Evolutionary conservation across 768 basidiomycete genomes (phyloP), one percentile per base, ranked within the genome.

Genomic region (Cytidiella melzeri): DNA sequence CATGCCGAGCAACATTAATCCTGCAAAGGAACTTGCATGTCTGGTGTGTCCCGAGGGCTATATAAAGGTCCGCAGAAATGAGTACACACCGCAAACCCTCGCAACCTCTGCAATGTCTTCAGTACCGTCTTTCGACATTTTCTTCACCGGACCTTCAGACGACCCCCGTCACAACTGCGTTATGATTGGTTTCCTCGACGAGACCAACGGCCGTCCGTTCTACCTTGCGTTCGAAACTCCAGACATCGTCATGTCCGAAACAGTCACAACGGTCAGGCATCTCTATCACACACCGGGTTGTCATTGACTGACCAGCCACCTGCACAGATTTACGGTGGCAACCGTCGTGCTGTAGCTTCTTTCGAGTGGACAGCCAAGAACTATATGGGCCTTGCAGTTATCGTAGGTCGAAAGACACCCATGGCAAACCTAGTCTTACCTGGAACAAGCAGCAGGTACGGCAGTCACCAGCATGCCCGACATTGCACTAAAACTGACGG

Each of bases 181-280:
- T 50, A 67, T 87, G 67, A 85, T 87, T 56, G 83, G 84, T 36
- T 58, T 46, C 45, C 47, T 55, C 38, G 54, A 52, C 45, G 45
- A 50, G 41, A 45, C 43, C 28, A 76, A 81, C 59, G 79, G 78
- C 64, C 69, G 69, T 55, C 76, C 76, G 1, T 65, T 84, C 57
- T 83, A 77, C 68, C 77, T 81, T 61, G 77, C 73, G 60, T 86
- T 88, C 64, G 78, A 82, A 61, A 87, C 85, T 10, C 68, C 71
- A 45, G 68, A 73, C 52, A 69, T 57, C 61, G 39, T 47, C 46
- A 54, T 46, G 27, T 57, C 56, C 39, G 71, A 70, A 55, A 68
- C 73, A 30, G 67, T 70, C 50, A 82, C 81, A 13, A 74, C 73
- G 59, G 80, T 79, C 58, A 60, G 71, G 38, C 36, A 43, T 47